A percentile compares a stretch with the other conserved stretches of the same genome.
Evolutionary conservation across 2,329 filamentous ascomycete genomes (phyloP).

Genomic region (Metarhizium brunneum): DNA sequence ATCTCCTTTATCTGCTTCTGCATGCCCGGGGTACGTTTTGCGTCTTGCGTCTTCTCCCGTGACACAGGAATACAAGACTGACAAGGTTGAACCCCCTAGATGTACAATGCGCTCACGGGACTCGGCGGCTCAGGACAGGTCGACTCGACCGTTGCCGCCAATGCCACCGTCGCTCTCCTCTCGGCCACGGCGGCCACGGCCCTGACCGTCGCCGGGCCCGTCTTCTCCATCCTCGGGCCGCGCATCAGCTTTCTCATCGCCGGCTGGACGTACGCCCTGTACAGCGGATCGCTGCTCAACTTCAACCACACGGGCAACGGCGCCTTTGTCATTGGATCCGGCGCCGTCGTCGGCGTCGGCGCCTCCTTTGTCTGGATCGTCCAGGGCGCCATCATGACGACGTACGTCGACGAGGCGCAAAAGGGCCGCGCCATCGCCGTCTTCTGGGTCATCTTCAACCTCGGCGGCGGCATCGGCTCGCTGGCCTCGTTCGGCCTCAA

Average conservation of each 20-base stretch:
- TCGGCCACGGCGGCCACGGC: slow-evolving; percentile 32
- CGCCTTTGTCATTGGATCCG: slow-evolving; percentile 33
- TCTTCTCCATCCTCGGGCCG: slow-evolving; percentile 32
- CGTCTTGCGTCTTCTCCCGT: no score
- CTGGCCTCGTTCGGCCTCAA: slow-evolving; percentile 27
- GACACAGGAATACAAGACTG: neutral
- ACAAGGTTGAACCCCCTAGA: slow-evolving; percentile 16
- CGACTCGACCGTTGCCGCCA: slow-evolving; percentile 33
- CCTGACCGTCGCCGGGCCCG: slow-evolving; percentile 32
- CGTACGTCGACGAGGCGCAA: slow-evolving; percentile 23
- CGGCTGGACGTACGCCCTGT: slow-evolving; percentile 36
- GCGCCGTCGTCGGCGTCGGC: slow-evolving; percentile 35
- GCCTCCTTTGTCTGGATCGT: slow-evolving; percentile 36
- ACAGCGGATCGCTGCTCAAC: slow-evolving; percentile 32
- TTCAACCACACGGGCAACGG: slow-evolving; percentile 31
- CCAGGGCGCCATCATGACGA: slow-evolving; percentile 39
- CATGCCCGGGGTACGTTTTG: slow-evolving; percentile 30
- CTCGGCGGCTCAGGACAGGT: slow-evolving; percentile 37
- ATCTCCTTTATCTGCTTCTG: slow-evolving; percentile 42
- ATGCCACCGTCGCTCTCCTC: slow-evolving; percentile 34
- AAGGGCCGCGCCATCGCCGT: slow-evolving; percentile 33
- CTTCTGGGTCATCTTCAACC: slow-evolving; percentile 39
- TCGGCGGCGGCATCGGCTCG: slow-evolving; percentile 34
- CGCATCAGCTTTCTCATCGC: slow-evolving; percentile 32
- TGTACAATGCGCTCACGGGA: slow-evolving; percentile 37